Conservation (phyloP, 108 stramenopile genomes). For the Schizochytrium sp. region DNA sequence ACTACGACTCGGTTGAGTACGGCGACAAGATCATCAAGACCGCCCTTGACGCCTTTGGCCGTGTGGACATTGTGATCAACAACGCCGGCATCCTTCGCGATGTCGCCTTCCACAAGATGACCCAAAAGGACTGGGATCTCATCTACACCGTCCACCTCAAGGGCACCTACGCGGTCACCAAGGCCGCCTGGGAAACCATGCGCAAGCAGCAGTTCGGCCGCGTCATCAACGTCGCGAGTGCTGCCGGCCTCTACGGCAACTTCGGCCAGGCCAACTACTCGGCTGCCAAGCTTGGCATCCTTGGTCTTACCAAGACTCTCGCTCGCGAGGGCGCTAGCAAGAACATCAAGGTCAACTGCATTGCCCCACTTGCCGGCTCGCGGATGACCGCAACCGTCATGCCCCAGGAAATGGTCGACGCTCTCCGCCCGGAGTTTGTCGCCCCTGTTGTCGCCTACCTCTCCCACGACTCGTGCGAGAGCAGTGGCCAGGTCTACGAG, state of each 20-base stretch:
- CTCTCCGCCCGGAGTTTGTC: conserved; percentile 28
- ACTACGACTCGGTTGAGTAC: conserved; percentile 9
- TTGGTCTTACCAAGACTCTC: conserved; percentile 27
- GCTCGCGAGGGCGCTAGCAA: conserved; percentile 29
- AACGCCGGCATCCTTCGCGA: conserved; percentile 42
- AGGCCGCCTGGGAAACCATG: conserved; percentile 32
- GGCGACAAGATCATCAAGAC: conserved; percentile 31
- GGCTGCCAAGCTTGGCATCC: conserved; percentile 26
- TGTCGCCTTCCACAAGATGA: conserved; percentile 34
- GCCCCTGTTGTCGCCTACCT: conserved; percentile 38
- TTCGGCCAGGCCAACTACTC: conserved; percentile 34
- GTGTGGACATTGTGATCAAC: conserved; percentile 31
- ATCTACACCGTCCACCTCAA: conserved; percentile 30
- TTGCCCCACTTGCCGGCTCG: conserved; percentile 31
- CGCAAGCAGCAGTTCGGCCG: conserved; percentile 31
- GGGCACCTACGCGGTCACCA: conserved; percentile 25
- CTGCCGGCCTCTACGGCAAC: conserved; percentile 38
- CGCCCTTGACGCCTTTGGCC: conserved; percentile 21
- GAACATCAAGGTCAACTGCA: conserved; percentile 26
- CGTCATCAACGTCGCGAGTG: conserved; percentile 26
- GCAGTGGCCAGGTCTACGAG: conserved; percentile 12
- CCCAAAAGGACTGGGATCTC: conserved; percentile 26
- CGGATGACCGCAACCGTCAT: conserved; percentile 35
- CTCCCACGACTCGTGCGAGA: conserved; percentile 18
- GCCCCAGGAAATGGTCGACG: conserved; percentile 27